Evolutionary conservation across 768 basidiomycete species (phyloP), one percentile per base, ranked within the genome.

Genomic region (Clitopilus hobsonii): DNA sequence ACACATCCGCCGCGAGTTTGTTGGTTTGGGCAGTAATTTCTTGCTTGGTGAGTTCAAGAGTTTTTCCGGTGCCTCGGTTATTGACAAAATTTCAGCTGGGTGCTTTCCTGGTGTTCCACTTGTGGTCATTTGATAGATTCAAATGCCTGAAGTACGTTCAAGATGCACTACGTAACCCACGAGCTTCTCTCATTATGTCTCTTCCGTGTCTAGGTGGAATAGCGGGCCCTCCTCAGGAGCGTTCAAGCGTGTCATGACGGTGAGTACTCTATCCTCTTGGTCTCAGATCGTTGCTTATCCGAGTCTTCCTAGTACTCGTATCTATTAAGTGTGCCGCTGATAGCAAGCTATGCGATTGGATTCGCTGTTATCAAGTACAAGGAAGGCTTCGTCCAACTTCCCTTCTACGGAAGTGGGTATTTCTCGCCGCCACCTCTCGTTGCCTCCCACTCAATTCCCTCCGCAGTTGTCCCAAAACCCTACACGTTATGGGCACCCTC

Each of bases 211-310:
- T n/a, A 89, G 88, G 65, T 90, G 88, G 87, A 81, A 85, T 61
- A 80, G 78, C 25, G 86, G 84, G 1, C 77, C 79, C 2, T 68
- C 82, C 56, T 78, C 84, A 14, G 88, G 88, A n/a, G 79, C 86
- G 2, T 92, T 92, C 72, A 92, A 90, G 68, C 82, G 91, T 24
- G 63, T 92, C 65, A 92, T 93, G 91, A 92, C 88, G 30, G 89
- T 91, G 56, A 54, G 82, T 67, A n/a, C 20, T 11, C 22, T 25
- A 16, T 5, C 26, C 25, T 38, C 14, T 18, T 38, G 51, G 11
- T 22, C 3, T 48, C 11, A 25, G 3, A 24, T 5, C 5, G 38
- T 23, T 27, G 30, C 51, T 52, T 50, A 54, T 54, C 24, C 54
- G 41, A 10, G 8, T 22, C n/a, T 14, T 14, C 20, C 5, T 58